A percentile compares a stretch with the other conserved stretches of the same genome.
Conservation (phyloP, 2,329 filamentous ascomycete species). For the Plenodomus biglobosus region DNA sequence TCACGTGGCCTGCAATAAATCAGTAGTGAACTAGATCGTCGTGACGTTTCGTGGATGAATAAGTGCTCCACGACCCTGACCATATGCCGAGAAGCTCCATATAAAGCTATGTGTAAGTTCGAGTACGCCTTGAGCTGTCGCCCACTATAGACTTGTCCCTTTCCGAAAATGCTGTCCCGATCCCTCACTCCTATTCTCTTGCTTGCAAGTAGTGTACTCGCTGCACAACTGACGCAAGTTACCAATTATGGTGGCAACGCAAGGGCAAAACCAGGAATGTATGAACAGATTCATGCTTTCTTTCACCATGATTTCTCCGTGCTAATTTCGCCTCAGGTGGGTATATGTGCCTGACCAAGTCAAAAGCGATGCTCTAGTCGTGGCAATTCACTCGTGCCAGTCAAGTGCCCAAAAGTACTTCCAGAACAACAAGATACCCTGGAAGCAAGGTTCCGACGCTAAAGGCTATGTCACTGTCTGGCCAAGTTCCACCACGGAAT, state of each 20-base stretch:
- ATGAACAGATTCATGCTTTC: conserved; percentile 1
- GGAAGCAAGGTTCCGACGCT: conserved; percentile 32
- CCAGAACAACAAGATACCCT: conserved; percentile 32
- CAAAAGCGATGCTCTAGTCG: conserved; percentile 31
- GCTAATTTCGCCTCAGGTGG: conserved; percentile 21
- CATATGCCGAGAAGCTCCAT: background rate
- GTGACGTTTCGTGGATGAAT: conserved; percentile 1
- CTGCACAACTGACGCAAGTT: conserved; percentile 31
- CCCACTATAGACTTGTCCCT: background rate
- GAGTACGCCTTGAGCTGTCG: background rate
- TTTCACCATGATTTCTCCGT: background rate
- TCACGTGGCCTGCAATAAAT: background rate
- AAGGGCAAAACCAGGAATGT: conserved; percentile 33
- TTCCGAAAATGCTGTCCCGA: conserved; percentile 17
- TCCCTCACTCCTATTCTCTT: conserved; percentile 13
- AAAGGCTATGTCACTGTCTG: conserved; percentile 38
- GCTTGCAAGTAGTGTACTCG: conserved; percentile 15
- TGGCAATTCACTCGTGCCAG: conserved; percentile 37
- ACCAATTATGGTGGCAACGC: conserved; percentile 30
- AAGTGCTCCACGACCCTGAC: conserved; percentile 1
- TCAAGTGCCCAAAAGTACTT: conserved; percentile 35
- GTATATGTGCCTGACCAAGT: conserved; percentile 33
- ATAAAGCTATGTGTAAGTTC: background rate
- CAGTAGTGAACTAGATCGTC: background rate
- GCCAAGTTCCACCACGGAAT: conserved; percentile 42